phyloP scores from a whole-genome alignment of 2,329 filamentous ascomycete genomes.

The Fusarium brachygibbosum region DNA sequence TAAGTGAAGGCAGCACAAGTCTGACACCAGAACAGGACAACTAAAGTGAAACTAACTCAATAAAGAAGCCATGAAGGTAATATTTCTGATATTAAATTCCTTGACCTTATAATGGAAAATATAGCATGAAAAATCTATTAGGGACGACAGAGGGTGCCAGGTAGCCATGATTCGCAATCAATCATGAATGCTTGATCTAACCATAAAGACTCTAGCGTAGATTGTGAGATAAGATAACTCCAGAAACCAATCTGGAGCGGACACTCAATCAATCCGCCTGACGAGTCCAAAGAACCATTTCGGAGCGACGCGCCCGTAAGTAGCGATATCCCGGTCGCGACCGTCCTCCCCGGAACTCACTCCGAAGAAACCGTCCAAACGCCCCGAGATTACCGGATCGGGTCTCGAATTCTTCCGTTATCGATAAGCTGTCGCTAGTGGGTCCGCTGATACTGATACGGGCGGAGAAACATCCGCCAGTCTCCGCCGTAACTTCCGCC shows the following conservation, averaged over 20 bases:
- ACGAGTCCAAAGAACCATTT: too few relatives aligned
- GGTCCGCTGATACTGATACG: not conserved
- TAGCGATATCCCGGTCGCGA: not conserved
- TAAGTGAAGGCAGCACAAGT: too few relatives aligned
- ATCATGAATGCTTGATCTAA: not conserved
- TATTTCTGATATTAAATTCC: too few relatives aligned
- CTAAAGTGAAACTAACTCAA: too few relatives aligned
- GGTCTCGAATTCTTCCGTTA: not conserved
- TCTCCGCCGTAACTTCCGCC: slow-evolving; percentile 30
- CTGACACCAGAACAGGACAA: too few relatives aligned
- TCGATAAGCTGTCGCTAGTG: not conserved
- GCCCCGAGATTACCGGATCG: not conserved
- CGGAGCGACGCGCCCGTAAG: not conserved
- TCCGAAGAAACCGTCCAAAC: not conserved
- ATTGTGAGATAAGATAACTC: not conserved
- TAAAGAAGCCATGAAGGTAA: too few relatives aligned
- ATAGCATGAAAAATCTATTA: not conserved
- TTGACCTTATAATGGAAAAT: not conserved
- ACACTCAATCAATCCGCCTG: too few relatives aligned
- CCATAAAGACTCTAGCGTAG: not conserved
- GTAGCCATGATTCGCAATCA: not conserved
- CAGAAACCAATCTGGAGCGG: not conserved
- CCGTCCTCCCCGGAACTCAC: not conserved
- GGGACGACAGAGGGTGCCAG: not conserved
- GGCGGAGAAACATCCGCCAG: slow-evolving; percentile 33